Conservation (phyloP, 148 eudicot species). For the Rhododendron williamsianum region DNA sequence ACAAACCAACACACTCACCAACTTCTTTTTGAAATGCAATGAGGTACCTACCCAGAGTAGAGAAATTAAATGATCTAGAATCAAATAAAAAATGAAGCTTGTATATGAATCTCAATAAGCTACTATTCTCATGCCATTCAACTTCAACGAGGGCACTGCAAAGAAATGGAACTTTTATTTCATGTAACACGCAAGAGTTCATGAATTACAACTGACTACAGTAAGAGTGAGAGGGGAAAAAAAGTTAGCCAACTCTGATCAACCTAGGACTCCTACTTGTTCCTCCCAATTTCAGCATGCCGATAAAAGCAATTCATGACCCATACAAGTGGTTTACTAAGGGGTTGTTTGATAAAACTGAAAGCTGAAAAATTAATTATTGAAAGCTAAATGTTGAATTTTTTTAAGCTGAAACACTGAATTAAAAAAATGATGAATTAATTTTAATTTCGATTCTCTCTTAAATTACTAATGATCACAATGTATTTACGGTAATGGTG, state of each 20-base stretch:
- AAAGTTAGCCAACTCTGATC: not conserved
- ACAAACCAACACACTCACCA: not conserved
- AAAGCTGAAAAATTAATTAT: too few species aligned
- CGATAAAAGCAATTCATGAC: too few species aligned
- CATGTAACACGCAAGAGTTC: not conserved
- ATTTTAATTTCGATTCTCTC: too few species aligned
- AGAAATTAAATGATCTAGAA: conserved; percentile 2
- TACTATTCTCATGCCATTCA: not conserved
- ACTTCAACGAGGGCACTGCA: not conserved
- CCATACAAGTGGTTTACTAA: not conserved
- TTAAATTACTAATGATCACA: too few species aligned
- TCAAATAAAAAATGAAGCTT: not conserved
- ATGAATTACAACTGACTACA: not conserved
- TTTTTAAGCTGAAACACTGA: too few species aligned
- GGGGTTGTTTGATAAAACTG: too few species aligned
- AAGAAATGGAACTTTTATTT: conserved; percentile 1
- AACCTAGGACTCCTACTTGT: conserved; percentile 5
- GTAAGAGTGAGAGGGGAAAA: not conserved
- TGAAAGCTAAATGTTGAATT: too few species aligned
- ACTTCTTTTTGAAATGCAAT: not conserved
- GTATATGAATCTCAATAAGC: not conserved
- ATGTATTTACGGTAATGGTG: too few species aligned
- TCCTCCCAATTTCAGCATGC: too few species aligned
- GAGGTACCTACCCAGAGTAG: not conserved
- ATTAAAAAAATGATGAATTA: too few species aligned